These are phyloP conservation scores for Stentor roeselii DNA, from an alignment of 73 alveolate genomes.

Conservation along the genomic window DNA sequence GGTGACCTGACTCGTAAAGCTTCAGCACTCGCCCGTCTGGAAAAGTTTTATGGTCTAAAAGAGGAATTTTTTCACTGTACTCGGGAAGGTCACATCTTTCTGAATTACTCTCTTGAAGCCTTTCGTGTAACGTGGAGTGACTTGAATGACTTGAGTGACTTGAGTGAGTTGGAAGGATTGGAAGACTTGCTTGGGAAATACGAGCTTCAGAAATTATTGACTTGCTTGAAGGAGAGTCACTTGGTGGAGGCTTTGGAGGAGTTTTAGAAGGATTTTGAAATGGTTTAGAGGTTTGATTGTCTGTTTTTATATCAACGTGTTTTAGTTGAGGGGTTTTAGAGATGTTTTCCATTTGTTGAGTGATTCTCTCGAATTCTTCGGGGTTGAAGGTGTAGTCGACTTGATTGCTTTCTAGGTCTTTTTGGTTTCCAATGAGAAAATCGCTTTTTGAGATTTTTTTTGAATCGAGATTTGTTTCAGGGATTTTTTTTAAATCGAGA, in stretches of 20 bases:
- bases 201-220: background rate
- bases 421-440: no score
- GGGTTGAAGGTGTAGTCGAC: background rate
- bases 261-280: background rate
- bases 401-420: no score
- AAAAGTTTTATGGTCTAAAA: background rate
- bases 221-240: no score
- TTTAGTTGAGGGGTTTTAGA: no score
- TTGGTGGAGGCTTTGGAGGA: no score
- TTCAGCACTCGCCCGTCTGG: conserved; percentile 9
- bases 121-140: background rate
- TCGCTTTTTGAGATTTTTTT: no score
- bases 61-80: conserved; percentile 4
- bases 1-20: conserved; percentile 4
- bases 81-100: background rate
- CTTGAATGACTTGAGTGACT: background rate
- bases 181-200: background rate
- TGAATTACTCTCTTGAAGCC: background rate
- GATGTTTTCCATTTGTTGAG: background rate
- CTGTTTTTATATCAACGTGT: no score
- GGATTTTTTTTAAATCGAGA: background rate
- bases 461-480: background rate
- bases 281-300: background rate
- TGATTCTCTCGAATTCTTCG: background rate
- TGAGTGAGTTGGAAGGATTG: background rate